Conservation (phyloP, 2,329 filamentous ascomycete genomes). For the Aspergillus flavus region DNA sequence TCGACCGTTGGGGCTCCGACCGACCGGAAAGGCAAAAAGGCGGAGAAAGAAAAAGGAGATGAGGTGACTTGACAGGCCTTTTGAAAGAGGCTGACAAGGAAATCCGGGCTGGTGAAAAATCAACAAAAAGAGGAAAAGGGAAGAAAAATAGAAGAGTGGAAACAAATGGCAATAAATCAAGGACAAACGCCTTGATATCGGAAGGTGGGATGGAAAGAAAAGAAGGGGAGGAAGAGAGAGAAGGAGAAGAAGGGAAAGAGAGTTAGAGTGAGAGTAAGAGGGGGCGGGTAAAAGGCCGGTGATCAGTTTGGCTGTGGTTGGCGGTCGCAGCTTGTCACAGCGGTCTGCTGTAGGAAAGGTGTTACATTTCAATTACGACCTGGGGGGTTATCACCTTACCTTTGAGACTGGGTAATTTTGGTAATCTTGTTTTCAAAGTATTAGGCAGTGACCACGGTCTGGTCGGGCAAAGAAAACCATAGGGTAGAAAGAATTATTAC, state of each 20-base stretch:
- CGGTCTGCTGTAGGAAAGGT: not conserved
- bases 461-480: not conserved
- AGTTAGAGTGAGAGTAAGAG: constrained; percentile 17
- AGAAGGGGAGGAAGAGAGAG: constrained; percentile 18
- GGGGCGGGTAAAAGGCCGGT: constrained; percentile 27
- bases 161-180: constrained; percentile 19
- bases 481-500: not conserved
- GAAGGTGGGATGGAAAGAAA: constrained; percentile 18
- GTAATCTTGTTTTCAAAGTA: not conserved
- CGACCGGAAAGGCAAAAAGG: constrained; percentile 25
- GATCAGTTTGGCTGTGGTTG: constrained; percentile 8
- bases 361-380: not conserved
- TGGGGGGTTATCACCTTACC: not conserved
- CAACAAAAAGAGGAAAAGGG: constrained; percentile 3
- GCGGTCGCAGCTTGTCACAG: constrained; percentile 8
- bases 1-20: constrained; percentile 21
- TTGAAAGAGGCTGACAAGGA: constrained; percentile 12
- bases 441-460: not conserved
- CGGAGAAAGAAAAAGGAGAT: constrained; percentile 23
- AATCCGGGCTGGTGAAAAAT: not conserved
- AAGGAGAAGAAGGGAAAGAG: constrained; percentile 16
- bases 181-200: constrained; percentile 25
- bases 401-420: not conserved
- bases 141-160: constrained; percentile 9
- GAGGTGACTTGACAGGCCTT: constrained; percentile 17